Evolutionary conservation across 441 rosid species (phyloP), one percentile per base, ranked within the genome.

Genomic region (Pelargonium myrrhifolium): DNA sequence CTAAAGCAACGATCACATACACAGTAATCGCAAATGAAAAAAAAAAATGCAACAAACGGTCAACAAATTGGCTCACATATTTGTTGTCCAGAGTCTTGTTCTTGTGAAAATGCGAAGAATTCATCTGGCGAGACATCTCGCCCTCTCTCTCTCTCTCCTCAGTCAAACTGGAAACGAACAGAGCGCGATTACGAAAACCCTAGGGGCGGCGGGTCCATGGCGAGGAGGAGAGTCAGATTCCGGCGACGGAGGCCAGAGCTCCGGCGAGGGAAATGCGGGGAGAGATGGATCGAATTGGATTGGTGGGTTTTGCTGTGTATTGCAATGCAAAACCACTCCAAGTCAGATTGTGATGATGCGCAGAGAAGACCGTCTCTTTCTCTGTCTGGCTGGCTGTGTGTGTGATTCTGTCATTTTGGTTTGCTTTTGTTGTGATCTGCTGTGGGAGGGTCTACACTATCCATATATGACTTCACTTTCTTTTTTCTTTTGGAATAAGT

Each of bases 71-170:
- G 68, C 84, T 87, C 79, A 93, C 99, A 58, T 94, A 92, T 94
- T 92, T 94, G 87, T 92, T 94, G 81, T 95, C 97, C 71, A 92
- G 96, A 68, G 97, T 87, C 88, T 90, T 95, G 67, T 97, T 88
- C 82, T 92, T 92, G 84, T 79, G 97, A 72, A 89, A 85, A 65
- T 86, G 90, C 43, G 96, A 62, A 45, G 92, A 66, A 69, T 94
- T 75, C 76, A 85, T 68, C 77, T 81, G 93, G 72, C 97, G 90
- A 72, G 99, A 85, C 98, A 92, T 94, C 45, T 75, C 74, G 43
- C 35, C 10, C 22, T 17, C 59, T 20, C 59, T 53, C 58, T 31
- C 49, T 43, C 51, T 55, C 39, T 35, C 39, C 39, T 35, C 39
- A 35, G 39, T 35, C 39, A 6, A 35, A 35, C 39, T 20, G 12